A percentile compares a stretch with the other conserved stretches of the same genome.
Evolutionary conservation across 2,329 filamentous ascomycete species (phyloP).

Genomic region (Chaetomium olivaceum): DNA sequence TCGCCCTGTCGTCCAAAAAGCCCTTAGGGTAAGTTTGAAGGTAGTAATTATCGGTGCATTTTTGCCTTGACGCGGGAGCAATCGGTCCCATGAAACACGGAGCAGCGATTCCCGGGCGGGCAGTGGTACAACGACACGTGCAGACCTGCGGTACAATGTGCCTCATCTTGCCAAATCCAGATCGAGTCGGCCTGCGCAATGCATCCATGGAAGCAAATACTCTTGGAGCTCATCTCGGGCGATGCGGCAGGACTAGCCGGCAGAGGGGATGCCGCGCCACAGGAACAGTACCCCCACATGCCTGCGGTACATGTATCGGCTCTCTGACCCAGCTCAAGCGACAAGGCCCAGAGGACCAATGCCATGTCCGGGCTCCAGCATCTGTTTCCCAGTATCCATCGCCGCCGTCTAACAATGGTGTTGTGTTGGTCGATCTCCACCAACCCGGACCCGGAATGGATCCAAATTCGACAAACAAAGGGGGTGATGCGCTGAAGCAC

Average conservation of each 20-base stretch:
- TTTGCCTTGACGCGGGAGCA: conserved; percentile 14
- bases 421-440: not conserved
- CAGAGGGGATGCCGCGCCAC: not conserved
- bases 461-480: not conserved
- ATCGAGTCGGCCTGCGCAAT: conserved; percentile 6
- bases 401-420: not conserved
- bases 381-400: not conserved
- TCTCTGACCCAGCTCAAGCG: not conserved
- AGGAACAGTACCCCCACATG: not conserved
- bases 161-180: not conserved
- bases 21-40: not conserved
- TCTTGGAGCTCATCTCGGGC: not conserved
- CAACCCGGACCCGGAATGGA: not conserved
- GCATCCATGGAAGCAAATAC: not conserved
- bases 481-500: not conserved
- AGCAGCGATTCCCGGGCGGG: conserved; percentile 22
- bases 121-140: conserved; percentile 15
- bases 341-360: not conserved
- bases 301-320: not conserved
- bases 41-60: not conserved
- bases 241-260: not conserved
- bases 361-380: not conserved
- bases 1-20: not conserved
- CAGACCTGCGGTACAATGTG: conserved; percentile 10
- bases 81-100: conserved; percentile 28